phyloP scores from a whole-genome alignment of 2,329 filamentous ascomycete species.

The Cladophialophora carrionii region DNA sequence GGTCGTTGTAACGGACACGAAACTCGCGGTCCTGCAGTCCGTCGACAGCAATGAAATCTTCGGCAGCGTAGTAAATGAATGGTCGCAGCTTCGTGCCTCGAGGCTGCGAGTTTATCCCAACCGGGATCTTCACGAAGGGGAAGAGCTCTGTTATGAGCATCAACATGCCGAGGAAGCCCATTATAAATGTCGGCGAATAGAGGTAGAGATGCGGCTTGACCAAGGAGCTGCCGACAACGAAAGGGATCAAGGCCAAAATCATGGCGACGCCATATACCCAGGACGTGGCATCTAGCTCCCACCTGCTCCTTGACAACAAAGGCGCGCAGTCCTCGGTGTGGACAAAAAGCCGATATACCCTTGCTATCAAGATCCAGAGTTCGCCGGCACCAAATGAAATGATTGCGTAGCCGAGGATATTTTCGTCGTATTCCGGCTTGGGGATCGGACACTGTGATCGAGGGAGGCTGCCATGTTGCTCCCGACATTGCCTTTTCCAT shows the following conservation, averaged over 20 bases:
- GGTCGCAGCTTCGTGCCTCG: conserved; percentile 28
- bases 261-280: conserved; percentile 31
- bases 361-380: conserved; percentile 29
- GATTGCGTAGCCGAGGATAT: conserved; percentile 35
- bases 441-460: conserved; percentile 18
- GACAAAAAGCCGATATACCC: conserved; percentile 20
- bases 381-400: conserved; percentile 27
- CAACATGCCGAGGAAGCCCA: conserved; percentile 28
- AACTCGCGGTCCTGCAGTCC: conserved; percentile 30
- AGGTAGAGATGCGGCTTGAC: conserved; percentile 23
- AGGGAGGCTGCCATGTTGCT: conserved; percentile 8
- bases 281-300: conserved; percentile 29
- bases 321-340: conserved; percentile 25
- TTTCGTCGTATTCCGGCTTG: conserved; percentile 26
- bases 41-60: conserved; percentile 32
- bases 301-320: conserved; percentile 17
- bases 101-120: conserved; percentile 30
- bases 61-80: conserved; percentile 32
- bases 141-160: conserved; percentile 28
- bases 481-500: conserved; percentile 22
- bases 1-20: conserved; percentile 28
- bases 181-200: conserved; percentile 28
- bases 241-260: conserved; percentile 28
- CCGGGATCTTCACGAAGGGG: conserved; percentile 27
- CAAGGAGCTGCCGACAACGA: conserved; percentile 25